Conservation (phyloP, 2,329 filamentous ascomycete species). For the Arachnopeziza araneosa region DNA sequence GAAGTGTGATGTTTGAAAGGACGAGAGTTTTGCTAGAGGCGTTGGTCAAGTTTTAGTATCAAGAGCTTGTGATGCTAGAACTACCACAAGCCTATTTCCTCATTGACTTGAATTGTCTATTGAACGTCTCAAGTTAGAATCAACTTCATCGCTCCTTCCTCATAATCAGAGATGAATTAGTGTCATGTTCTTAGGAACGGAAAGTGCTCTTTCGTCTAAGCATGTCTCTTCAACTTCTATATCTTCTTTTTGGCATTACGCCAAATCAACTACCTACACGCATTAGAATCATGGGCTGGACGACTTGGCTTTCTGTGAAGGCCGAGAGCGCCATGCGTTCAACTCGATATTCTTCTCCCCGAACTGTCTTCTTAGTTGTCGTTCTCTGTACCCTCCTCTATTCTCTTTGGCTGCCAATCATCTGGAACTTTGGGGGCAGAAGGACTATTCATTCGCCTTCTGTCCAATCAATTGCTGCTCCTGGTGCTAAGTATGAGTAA, state of each 20-base stretch:
- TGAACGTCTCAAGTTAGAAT: not conserved
- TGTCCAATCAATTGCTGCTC: not conserved
- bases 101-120: too few species aligned
- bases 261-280: not conserved
- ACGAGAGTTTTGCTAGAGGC: too few species aligned
- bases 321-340: not conserved
- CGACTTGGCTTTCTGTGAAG: not conserved
- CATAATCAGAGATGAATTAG: not conserved
- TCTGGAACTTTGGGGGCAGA: not conserved
- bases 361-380: slow-evolving; percentile 28
- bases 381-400: slow-evolving; percentile 10
- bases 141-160: not conserved
- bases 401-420: not conserved
- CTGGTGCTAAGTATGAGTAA: not conserved
- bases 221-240: not conserved
- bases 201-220: not conserved
- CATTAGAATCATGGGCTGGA: not conserved
- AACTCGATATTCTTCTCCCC: not conserved
- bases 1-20: too few species aligned
- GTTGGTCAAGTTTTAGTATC: too few species aligned
- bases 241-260: not conserved
- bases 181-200: not conserved
- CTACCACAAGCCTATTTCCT: too few species aligned
- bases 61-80: too few species aligned
- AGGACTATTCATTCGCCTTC: not conserved